Evolutionary conservation across 2,329 filamentous ascomycete genomes (phyloP).

Genomic region (Chalaropsis ovoidea): DNA sequence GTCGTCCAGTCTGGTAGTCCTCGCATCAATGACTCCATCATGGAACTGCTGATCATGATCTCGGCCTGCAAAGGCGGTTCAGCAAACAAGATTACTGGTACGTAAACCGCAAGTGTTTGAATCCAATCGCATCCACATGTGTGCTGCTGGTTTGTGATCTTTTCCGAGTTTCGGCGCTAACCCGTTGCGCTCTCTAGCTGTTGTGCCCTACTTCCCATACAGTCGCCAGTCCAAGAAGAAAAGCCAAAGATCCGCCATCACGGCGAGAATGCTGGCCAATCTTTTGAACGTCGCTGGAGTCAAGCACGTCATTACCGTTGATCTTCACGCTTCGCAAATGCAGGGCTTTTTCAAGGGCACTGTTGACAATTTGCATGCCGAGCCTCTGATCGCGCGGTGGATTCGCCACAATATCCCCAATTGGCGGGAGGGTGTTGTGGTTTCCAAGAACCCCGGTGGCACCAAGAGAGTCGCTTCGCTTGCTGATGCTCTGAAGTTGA

Average conservation of each 20-base stretch:
- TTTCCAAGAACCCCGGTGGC: conserved; percentile 95
- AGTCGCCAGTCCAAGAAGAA: conserved; percentile 99
- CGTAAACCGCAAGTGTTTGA: conserved; percentile 29
- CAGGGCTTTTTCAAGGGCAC: conserved; percentile 98
- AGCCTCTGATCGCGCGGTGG: conserved; percentile 91
- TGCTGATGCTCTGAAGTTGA: conserved; percentile 90
- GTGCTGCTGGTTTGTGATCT: conserved; percentile 3
- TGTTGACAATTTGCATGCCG: conserved; percentile 92
- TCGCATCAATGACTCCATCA: conserved; percentile 96
- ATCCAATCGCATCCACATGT: too few species aligned
- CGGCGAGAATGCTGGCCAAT: conserved; percentile 93
- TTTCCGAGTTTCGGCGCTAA: conserved; percentile 13
- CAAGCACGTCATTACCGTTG: conserved; percentile 94
- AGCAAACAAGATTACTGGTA: conserved; percentile 92
- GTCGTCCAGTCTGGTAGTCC: conserved; percentile 94
- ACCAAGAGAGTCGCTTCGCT: conserved; percentile 95
- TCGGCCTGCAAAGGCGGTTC: conserved; percentile 97
- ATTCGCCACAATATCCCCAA: conserved; percentile 77
- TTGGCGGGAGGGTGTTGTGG: conserved; percentile 87
- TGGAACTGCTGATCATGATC: conserved; percentile 99
- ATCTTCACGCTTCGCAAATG: conserved; percentile 96
- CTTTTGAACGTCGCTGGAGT: conserved; percentile 87
- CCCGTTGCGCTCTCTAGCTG: conserved; percentile 43
- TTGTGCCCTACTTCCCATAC: conserved; percentile 96
- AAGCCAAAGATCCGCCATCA: conserved; percentile 89